Evolutionary conservation across 345 rosid species (phyloP).

Genomic region (Diplotaxis tenuifolia): DNA sequence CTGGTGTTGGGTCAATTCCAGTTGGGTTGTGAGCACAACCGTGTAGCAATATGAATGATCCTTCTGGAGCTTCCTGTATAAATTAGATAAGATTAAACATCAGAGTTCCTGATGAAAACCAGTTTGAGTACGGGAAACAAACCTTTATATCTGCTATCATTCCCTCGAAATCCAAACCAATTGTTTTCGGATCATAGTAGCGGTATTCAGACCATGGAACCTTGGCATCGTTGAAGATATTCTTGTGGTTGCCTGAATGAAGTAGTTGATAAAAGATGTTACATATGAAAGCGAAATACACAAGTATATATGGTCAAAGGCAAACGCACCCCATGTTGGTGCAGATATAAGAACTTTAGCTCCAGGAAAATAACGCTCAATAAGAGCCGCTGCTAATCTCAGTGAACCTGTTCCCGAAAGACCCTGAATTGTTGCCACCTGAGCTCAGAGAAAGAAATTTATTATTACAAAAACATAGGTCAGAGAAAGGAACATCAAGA

Average conservation of each 20-base stretch:
- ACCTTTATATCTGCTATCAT: constrained; percentile 94
- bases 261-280: neutral
- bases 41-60: constrained; percentile 90
- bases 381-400: constrained; percentile 87
- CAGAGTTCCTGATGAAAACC: neutral
- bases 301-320: constrained; percentile 12
- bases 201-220: constrained; percentile 97
- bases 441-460: constrained; percentile 1
- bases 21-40: constrained; percentile 99
- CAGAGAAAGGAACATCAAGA: neutral
- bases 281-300: neutral
- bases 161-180: constrained; percentile 98
- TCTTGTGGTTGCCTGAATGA: constrained; percentile 90
- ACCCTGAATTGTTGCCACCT: constrained; percentile 98
- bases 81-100: neutral
- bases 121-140: constrained; percentile 4
- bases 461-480: neutral
- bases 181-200: constrained; percentile 94
- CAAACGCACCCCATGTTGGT: constrained; percentile 79
- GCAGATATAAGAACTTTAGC: constrained; percentile 86
- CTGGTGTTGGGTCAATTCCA: constrained; percentile 94
- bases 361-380: constrained; percentile 89
- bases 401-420: constrained; percentile 98
- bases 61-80: constrained; percentile 86
- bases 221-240: constrained; percentile 90